Base-by-base conservation (phyloP, 2,329 filamentous ascomycete species). In the Alternaria rosae region DNA sequence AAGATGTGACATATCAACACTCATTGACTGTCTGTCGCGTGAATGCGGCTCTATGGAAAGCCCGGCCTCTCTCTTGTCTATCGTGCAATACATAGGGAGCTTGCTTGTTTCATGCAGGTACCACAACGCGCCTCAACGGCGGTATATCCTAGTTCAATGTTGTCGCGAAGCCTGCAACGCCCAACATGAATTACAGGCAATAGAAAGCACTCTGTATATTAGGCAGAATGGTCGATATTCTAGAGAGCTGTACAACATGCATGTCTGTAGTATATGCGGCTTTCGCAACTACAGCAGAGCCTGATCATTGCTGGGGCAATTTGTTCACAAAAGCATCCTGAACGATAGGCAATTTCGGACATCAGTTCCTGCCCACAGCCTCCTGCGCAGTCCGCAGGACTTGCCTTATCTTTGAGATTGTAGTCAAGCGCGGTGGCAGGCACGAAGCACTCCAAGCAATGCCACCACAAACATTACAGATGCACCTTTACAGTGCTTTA, bases 401-500 rank as follows among this genome's bases (percentile, higher is more conserved):
- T 32, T 12, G 17, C 15, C 32, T 52, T 26, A 26, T 58, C 10
- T 7, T 32, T 44, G 52, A 30, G 17, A 43, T 15, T 17, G 26
- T 52, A 25, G 45, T 23, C 26, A 44, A 48, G 17, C 32, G 25
- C 10, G 12, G 23, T 5, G 25, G 20, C 17, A n/a, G 53, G 15
- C 28, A 23, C 20, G 38, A 50, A 62, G 20, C 32, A 58, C 48
- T 38, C 23, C 42, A 48, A 44, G 32, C 52, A 60, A 35, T 48
- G 21, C 48, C 47, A 58, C 17, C 6, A 51, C 57, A 25, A 48
- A 17, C 43, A 32, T 32, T 25, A n/a, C 28, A 26, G 25, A 44
- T 20, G 44, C 20, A 42, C 15, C 41, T 51, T 38, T 41, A 41
- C 23, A 32, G 23, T 20, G 13, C n/a, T 20, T 7, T 26, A 57